These are phyloP conservation scores for Coemansia erecta DNA, from an alignment of 192 early-diverging fungal species.

Conservation along the genomic window DNA sequence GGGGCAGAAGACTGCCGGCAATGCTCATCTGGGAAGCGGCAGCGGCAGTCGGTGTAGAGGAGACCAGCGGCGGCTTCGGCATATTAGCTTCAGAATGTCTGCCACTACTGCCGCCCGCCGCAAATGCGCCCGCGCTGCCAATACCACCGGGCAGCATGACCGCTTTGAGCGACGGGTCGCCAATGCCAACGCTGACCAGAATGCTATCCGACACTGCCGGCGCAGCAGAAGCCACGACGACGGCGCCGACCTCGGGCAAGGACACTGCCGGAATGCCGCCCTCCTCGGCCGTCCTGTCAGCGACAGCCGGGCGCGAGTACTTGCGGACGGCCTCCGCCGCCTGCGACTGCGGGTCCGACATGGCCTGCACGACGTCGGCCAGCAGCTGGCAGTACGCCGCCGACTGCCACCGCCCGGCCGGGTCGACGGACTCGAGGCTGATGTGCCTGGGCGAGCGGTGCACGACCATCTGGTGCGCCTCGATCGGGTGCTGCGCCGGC, in stretches of 20 bases:
- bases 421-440: constrained; percentile 12
- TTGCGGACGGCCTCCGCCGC: constrained; percentile 36
- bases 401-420: constrained; percentile 26
- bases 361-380: constrained; percentile 47
- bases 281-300: neutral
- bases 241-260: constrained; percentile 1
- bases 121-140: neutral
- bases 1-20: neutral
- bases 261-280: neutral
- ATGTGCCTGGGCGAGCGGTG: constrained; percentile 3
- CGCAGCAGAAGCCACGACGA: neutral
- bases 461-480: neutral
- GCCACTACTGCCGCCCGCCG: neutral
- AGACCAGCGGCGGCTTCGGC: neutral
- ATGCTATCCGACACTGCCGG: constrained; percentile 2
- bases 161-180: neutral
- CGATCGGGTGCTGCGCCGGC: neutral
- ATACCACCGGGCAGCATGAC: neutral
- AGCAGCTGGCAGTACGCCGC: constrained; percentile 47
- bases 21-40: neutral
- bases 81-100: neutral
- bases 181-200: neutral
- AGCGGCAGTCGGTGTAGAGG: neutral
- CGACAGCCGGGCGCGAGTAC: neutral
- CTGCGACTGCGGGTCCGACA: constrained; percentile 36